phyloP scores from a whole-genome alignment of 1,139 yeast species.

The Debaryomyces nepalensis region DNA sequence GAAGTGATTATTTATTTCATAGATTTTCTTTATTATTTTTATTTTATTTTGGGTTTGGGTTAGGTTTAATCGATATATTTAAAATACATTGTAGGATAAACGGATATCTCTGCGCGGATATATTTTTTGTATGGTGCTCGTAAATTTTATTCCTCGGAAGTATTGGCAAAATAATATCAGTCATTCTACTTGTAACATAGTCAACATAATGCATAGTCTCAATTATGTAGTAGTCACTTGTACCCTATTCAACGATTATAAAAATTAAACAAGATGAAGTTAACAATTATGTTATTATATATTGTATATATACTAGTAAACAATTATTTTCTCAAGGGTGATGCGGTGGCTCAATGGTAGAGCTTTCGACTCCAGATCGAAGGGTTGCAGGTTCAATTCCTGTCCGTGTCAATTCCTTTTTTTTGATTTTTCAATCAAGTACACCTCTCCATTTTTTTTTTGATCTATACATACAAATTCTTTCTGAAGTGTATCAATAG shows the following conservation, averaged over 20 bases:
- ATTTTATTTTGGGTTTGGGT: constrained; percentile 6
- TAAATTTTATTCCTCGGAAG: too few species aligned
- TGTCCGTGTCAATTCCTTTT: constrained; percentile 61
- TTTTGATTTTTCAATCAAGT: background rate
- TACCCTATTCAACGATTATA: too few species aligned
- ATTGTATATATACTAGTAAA: too few species aligned
- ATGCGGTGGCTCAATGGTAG: constrained; percentile 95
- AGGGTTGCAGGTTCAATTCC: constrained; percentile 81
- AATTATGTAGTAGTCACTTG: too few species aligned
- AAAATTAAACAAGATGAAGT: too few species aligned
- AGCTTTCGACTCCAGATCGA: constrained; percentile 88
- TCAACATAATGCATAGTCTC: too few species aligned
- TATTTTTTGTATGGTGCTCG: too few species aligned
- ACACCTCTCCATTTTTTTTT: background rate
- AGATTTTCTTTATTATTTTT: background rate
- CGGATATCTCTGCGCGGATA: too few species aligned
- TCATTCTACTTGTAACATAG: too few species aligned
- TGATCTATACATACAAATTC: background rate
- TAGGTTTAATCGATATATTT: constrained; percentile 2
- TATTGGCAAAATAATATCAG: too few species aligned
- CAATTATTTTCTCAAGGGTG: constrained; percentile 43
- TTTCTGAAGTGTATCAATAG: background rate
- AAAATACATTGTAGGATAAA: too few species aligned
- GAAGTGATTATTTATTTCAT: constrained; percentile 5
- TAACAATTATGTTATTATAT: background rate